Percentiles rank a stretch among this genome's conserved stretches.
phyloP scores from a whole-genome alignment of 1,139 yeast species.

The Lodderomyces pseudojiufengensis region DNA sequence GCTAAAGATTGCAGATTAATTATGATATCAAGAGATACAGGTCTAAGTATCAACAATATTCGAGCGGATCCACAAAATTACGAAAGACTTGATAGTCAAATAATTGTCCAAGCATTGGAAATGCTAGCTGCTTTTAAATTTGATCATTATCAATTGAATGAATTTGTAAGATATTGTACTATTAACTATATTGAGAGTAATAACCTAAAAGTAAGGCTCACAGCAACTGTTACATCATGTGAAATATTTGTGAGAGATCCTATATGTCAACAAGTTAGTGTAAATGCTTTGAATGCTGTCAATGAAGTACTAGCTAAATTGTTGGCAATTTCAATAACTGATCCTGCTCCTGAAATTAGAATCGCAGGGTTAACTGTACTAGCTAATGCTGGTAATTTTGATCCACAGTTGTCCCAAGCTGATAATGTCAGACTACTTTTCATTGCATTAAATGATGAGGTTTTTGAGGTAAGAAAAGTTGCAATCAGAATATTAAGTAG shows the following conservation, averaged over 20 bases:
- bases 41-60: constrained; percentile 35
- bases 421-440: constrained; percentile 81
- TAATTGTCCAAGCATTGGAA: constrained; percentile 63
- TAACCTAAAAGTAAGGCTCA: constrained; percentile 72
- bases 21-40: constrained; percentile 67
- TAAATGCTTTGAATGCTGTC: constrained; percentile 79
- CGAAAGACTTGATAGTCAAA: constrained; percentile 46
- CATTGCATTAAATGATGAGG: constrained; percentile 89
- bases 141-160: constrained; percentile 72
- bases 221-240: constrained; percentile 84
- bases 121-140: constrained; percentile 76
- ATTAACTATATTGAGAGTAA: constrained; percentile 78
- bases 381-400: constrained; percentile 62
- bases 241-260: constrained; percentile 77
- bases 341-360: constrained; percentile 79
- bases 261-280: constrained; percentile 80
- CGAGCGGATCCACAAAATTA: constrained; percentile 37
- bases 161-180: constrained; percentile 82
- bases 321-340: constrained; percentile 84
- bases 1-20: constrained; percentile 78
- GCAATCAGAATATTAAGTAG: constrained; percentile 81
- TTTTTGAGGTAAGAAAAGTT: constrained; percentile 76
- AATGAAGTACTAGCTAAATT: constrained; percentile 80
- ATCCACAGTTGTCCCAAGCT: constrained; percentile 91
- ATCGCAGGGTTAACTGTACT: constrained; percentile 72